Evolutionary conservation across 305 asterid genomes (phyloP).

Genomic region (Striga hermonthica): DNA sequence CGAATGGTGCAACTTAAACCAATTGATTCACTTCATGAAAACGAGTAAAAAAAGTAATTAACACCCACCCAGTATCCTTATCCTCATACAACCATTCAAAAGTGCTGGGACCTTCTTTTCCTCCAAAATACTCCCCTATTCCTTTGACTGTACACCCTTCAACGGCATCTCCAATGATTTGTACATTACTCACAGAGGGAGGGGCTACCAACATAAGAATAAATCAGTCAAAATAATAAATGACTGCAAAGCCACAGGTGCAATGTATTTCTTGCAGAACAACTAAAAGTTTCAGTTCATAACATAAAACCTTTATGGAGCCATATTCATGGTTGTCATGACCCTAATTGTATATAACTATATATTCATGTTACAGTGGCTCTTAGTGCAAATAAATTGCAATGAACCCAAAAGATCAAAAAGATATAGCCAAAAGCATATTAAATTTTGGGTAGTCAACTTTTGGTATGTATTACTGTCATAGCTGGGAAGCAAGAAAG

Average conservation of each 20-base stretch:
- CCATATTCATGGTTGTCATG: neutral
- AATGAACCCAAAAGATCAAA: no score
- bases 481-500: no score
- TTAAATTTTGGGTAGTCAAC: no score
- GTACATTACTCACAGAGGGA: slow-evolving; percentile 85
- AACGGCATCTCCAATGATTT: slow-evolving; percentile 70
- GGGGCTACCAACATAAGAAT: slow-evolving; percentile 62
- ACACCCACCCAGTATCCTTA: slow-evolving; percentile 71
- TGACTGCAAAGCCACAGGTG: neutral
- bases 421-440: no score
- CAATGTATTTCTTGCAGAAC: no score
- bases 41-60: slow-evolving; percentile 30
- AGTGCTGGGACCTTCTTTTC: slow-evolving; percentile 99
- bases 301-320: slow-evolving; percentile 1
- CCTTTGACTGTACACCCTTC: slow-evolving; percentile 83
- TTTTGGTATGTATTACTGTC: no score
- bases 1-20: slow-evolving; percentile 17
- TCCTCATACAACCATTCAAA: slow-evolving; percentile 92
- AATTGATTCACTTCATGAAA: slow-evolving; percentile 29
- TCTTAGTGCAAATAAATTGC: neutral
- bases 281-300: neutral
- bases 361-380: slow-evolving; percentile 2
- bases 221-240: slow-evolving; percentile 15
- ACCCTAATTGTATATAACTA: neutral
- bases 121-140: slow-evolving; percentile 87